Percentiles rank a stretch among this genome's conserved stretches.
Conservation (phyloP, 495 filamentous ascomycete species). For the Aspergillus hancockii region DNA sequence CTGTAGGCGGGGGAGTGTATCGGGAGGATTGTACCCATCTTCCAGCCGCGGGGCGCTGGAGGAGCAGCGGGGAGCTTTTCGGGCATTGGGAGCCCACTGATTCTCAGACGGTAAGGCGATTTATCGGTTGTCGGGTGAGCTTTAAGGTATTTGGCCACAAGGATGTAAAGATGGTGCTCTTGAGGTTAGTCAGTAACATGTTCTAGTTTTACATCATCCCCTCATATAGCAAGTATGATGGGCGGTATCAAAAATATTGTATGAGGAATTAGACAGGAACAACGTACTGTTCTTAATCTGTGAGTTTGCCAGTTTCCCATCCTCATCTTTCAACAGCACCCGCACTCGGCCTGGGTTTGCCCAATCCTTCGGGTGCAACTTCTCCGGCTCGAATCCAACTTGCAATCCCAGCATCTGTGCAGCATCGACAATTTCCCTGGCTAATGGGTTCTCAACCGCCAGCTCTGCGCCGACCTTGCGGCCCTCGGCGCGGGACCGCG, state of each 20-base stretch:
- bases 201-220: neutral
- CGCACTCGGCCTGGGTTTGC: constrained; percentile 90
- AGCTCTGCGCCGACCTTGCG: constrained; percentile 70
- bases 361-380: constrained; percentile 96
- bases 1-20: constrained; percentile 85
- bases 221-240: neutral
- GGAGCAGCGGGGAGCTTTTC: constrained; percentile 67
- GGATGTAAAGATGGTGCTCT: constrained; percentile 84
- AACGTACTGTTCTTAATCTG: constrained; percentile 74
- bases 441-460: constrained; percentile 83
- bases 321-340: constrained; percentile 65
- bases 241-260: neutral
- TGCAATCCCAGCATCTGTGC: constrained; percentile 70
- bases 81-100: constrained; percentile 66
- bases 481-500: constrained; percentile 72
- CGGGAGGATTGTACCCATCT: constrained; percentile 79
- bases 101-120: constrained; percentile 62
- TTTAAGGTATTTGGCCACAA: constrained; percentile 72
- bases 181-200: constrained; percentile 4
- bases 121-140: constrained; percentile 74
- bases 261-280: constrained; percentile 4
- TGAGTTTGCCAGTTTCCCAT: constrained; percentile 45
- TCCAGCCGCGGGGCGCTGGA: constrained; percentile 87
- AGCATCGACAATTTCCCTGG: constrained; percentile 85
- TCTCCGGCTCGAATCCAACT: constrained; percentile 84